Base-by-base conservation (phyloP, 108 stramenopile species). In the Halocafeteria seosinensis region DNA sequence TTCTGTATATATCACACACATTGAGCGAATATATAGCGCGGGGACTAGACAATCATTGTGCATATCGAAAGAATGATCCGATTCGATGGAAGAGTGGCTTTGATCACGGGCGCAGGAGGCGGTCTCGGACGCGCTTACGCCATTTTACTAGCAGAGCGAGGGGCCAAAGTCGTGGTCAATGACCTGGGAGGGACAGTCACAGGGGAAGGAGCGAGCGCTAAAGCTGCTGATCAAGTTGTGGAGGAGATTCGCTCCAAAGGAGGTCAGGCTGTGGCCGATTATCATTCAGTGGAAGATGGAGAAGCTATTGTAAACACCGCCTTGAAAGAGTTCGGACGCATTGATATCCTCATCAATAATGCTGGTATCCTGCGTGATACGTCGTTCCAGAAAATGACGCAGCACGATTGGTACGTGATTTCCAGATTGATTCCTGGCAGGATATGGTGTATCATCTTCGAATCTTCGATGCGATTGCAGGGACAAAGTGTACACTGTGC, bases 321-420 rank as follows among this genome's bases (percentile, higher is more conserved):
- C 9, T 30, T 74, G 24, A 34, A 55, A 12, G 64, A 52, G 30
- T 59, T 59, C 57, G 57, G 57, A 11, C 17, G 57, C 6, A 2
- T 59, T 11, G 73, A 73, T 60, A 65, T 73, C 13, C 33, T 74
- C 30, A 30, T 74, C 24, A 70, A 64, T 55, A 74, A 74, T 37
- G 73, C 73, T 24, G 73, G 73, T 35, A 74, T 66, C 29, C 69
- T 74, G 3, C 68, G 73, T 27, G 73, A 74, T 38, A 42, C 34
- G 21, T 64, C 69, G 17, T 74, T 74, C 65, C 37, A 33, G 17
- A 74, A 74, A 34, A 74, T 74, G 73, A 61, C 63, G 55, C 37
- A 74, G 12, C 28, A 65, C 28, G 69, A 70, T 37, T 74, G 73
- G 73, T 38, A 69, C 5, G 29, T 37, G 21, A n/a, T n/a, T n/a